phyloP scores from a whole-genome alignment of 2,329 filamentous ascomycete species.

The Alternaria arbusti region DNA sequence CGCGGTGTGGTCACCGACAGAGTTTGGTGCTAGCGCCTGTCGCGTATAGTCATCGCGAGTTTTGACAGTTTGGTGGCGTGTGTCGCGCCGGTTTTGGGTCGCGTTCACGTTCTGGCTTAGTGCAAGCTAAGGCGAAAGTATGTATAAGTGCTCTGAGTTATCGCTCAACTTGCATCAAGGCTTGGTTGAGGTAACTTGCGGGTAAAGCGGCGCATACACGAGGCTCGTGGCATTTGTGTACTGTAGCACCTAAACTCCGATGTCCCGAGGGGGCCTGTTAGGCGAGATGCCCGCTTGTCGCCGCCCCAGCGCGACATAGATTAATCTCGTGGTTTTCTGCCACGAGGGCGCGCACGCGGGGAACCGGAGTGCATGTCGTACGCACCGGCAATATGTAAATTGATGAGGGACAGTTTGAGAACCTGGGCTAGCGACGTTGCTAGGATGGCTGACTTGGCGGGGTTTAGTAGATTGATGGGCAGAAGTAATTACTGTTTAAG shows the following conservation, averaged over 20 bases:
- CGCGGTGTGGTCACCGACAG: not conserved
- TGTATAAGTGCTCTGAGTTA: not conserved
- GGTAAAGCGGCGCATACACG: constrained; percentile 7
- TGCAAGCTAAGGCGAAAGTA: not conserved
- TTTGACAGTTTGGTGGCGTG: not conserved
- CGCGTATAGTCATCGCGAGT: not conserved
- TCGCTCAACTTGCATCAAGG: too few relatives aligned
- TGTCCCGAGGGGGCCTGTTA: too few relatives aligned
- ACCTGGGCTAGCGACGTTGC: too few relatives aligned
- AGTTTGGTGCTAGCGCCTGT: not conserved
- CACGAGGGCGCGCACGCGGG: constrained; percentile 25
- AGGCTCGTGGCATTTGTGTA: not conserved
- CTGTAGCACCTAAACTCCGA: too few relatives aligned
- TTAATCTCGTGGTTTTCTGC: not conserved
- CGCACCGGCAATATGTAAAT: constrained; percentile 19
- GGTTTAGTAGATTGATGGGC: constrained; percentile 22
- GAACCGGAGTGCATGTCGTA: constrained; percentile 20
- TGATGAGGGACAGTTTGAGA: not conserved
- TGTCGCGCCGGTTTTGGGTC: not conserved
- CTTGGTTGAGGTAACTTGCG: not conserved
- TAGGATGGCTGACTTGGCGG: too few relatives aligned
- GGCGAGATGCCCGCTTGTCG: too few relatives aligned
- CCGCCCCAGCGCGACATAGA: too few relatives aligned
- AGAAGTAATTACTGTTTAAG: constrained; percentile 18
- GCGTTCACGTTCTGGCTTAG: too few relatives aligned